Percentiles rank a stretch among this genome's conserved stretches.
These are phyloP conservation scores for Globisporangium nunn DNA, from an alignment of 352 stramenopile species.

Conservation along the genomic window DNA sequence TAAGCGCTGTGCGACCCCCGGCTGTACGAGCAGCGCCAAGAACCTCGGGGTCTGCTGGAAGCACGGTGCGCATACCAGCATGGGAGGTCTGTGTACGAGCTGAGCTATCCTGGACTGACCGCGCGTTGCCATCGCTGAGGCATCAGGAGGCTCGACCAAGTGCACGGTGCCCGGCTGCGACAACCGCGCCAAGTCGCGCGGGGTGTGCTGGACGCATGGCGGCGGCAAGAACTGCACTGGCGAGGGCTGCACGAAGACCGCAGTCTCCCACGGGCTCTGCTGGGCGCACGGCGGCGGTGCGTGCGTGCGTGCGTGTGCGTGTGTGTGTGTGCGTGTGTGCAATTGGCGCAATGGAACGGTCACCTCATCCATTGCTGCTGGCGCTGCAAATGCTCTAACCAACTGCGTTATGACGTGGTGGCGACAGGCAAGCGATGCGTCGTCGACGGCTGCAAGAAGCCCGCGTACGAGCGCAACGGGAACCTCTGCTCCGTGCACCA, in stretches of 20 bases:
- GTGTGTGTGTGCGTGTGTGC: too few relatives aligned
- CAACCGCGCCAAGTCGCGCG: constrained; percentile 69
- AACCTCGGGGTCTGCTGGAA: constrained; percentile 74
- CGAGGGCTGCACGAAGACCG: constrained; percentile 56
- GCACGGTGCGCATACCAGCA: constrained; percentile 29
- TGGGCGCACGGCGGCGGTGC: constrained; percentile 76
- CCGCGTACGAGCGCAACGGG: constrained; percentile 39
- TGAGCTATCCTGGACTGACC: background rate
- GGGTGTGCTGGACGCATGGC: constrained; percentile 76
- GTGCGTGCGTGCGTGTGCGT: background rate
- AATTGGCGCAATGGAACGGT: too few relatives aligned
- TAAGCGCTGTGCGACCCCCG: constrained; percentile 52
- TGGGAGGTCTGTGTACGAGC: background rate
- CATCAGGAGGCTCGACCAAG: constrained; percentile 55
- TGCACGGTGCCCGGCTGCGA: constrained; percentile 58
- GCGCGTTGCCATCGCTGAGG: background rate
- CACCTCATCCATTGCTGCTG: too few relatives aligned
- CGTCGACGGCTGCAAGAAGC: constrained; percentile 35
- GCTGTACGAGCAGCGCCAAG: constrained; percentile 71
- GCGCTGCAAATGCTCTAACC: too few relatives aligned
- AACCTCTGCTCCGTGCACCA: constrained; percentile 37
- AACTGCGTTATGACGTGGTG: background rate
- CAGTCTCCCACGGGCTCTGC: constrained; percentile 71
- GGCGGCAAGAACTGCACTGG: constrained; percentile 66
- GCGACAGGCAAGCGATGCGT: constrained; percentile 39